A percentile compares a stretch with the other conserved stretches of the same genome.
phyloP scores from a whole-genome alignment of 495 filamentous ascomycete genomes.

The Cetradonia linearis region DNA sequence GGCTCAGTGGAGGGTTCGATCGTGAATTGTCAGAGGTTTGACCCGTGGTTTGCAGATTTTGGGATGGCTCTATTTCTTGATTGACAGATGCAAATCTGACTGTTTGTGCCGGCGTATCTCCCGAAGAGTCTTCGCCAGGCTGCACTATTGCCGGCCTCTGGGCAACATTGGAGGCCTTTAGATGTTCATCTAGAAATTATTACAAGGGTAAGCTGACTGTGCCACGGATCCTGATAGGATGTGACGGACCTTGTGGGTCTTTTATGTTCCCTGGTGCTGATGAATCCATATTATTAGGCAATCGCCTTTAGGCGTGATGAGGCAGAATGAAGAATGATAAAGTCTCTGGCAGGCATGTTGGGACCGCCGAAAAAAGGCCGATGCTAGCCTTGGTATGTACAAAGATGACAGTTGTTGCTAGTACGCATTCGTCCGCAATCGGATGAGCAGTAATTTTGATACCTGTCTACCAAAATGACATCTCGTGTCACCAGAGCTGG shows the following conservation, averaged over 20 bases:
- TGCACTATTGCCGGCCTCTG: conserved; percentile 21
- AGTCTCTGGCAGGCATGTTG: conserved; percentile 7
- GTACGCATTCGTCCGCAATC: not conserved
- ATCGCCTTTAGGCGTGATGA: not conserved
- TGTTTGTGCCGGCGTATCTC: conserved; percentile 32
- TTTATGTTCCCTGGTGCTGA: not conserved
- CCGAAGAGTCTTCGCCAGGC: not conserved
- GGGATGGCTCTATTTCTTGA: conserved; percentile 61
- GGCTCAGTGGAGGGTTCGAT: conserved; percentile 31
- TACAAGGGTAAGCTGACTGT: conserved; percentile 11
- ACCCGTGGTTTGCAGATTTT: conserved; percentile 31
- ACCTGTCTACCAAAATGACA: not conserved
- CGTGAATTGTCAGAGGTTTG: conserved; percentile 28
- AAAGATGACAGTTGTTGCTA: not conserved
- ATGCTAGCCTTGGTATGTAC: conserved; percentile 7
- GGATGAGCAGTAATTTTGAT: not conserved
- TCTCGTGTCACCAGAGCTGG: not conserved
- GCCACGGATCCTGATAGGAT: not conserved
- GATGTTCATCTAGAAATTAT: conserved; percentile 21
- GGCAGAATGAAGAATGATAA: not conserved
- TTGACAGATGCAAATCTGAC: conserved; percentile 77
- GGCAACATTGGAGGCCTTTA: conserved; percentile 28
- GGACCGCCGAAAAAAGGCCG: conserved; percentile 2
- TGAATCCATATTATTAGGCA: conserved; percentile 1
- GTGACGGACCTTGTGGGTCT: conserved; percentile 6